Conservation (phyloP, 192 early-diverging fungal species). For the Linnemannia elongata region DNA sequence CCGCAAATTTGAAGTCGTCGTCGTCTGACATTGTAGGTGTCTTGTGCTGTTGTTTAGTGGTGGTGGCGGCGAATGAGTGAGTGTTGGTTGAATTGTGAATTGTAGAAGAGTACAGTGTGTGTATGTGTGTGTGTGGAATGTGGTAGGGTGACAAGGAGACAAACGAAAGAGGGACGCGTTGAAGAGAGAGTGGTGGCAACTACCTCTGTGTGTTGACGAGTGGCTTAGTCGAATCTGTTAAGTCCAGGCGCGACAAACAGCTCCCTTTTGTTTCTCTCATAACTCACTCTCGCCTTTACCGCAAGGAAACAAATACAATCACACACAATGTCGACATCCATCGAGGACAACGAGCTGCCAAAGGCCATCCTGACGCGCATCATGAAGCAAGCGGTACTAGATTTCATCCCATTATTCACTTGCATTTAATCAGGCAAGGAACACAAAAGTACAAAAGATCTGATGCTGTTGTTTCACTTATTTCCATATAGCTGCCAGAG, state of each 20-base stretch:
- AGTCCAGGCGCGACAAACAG: not conserved
- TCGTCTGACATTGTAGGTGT: conserved; percentile 16
- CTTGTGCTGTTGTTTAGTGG: not conserved
- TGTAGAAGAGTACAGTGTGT: not conserved
- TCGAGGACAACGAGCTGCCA: conserved; percentile 65
- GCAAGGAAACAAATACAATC: not conserved
- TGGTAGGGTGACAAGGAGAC: too few relatives aligned
- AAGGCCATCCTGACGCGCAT: conserved; percentile 64
- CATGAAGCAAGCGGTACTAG: conserved; percentile 59
- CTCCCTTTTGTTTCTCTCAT: not conserved
- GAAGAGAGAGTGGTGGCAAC: too few relatives aligned
- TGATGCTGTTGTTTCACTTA: not conserved
- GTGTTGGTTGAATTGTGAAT: not conserved
- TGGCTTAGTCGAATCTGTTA: not conserved
- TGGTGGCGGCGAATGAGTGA: not conserved
- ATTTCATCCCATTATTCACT: too few relatives aligned
- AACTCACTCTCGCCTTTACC: not conserved
- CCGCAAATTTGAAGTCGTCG: conserved; percentile 8
- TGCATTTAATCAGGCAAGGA: not conserved
- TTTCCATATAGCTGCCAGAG: conserved; percentile 57
- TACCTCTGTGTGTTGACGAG: not conserved
- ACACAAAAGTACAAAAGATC: not conserved
- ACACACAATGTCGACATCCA: conserved; percentile 45
- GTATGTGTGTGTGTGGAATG: not conserved
- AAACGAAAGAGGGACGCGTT: too few relatives aligned